Evolutionary conservation across 1,284 basidiomycete genomes (phyloP), one percentile per base, ranked within the genome.

Genomic region (Papiliotrema flavescens): DNA sequence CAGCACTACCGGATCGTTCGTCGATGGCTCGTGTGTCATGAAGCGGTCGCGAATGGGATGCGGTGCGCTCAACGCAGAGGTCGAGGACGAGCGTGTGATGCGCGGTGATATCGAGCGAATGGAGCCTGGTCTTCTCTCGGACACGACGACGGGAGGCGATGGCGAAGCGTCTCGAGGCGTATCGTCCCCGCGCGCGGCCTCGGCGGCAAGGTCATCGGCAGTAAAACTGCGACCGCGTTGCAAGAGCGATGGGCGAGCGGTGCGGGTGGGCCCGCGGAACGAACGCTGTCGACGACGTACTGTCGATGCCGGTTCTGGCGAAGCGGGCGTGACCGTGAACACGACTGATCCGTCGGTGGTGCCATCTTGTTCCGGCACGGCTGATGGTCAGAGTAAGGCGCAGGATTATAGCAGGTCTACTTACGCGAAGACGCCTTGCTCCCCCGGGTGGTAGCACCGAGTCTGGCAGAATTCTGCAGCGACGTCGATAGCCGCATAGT

Each of bases 181-280:
- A 7, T 49, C 44, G 0, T 43, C 48, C n/a, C 55, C 61, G 13
- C 49, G 44, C 49, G 66, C 68, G 15, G 56, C 54, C 47, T 62
- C 60, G 3, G 56, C 64, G 28, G 65, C 61, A 5, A 77, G 66
- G 48, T 77, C 75, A 17, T 62, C 61, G 2, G 75, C 75, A 6
- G 75, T 77, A 51, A 76, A 77, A 57, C 69, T 74, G 9, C 67
- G 58, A 4, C 74, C 74, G 39, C 74, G 61, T 41, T 72, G 73
- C 1, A 77, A 61, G 1, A 76, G 63, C 44, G 65, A 66, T 17
- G 63, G 57, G 0, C 68, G 68, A 1, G 69, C 58, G 8, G 54
- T 20, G 20, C 47, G 43, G 46, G 35, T 55, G 42, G 49, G 47
- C 28, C 24, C 43, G 19, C 5, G 53, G 28, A 11, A 32, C 40